Conservation (phyloP, 345 rosid species). For the Linum trigynum region DNA sequence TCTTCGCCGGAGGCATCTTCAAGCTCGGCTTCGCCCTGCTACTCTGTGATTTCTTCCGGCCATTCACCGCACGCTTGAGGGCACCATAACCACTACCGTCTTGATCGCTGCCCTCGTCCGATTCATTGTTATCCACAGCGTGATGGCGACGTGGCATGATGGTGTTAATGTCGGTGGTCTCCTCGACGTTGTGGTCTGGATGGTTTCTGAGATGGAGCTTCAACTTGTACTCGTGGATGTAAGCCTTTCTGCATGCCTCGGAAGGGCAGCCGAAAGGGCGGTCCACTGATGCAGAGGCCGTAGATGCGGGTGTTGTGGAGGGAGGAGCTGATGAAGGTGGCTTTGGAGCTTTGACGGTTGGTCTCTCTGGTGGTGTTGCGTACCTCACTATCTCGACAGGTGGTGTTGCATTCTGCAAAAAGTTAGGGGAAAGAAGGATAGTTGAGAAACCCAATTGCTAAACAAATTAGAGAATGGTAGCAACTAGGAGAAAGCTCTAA, state of each 20-base stretch:
- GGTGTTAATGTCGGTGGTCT: constrained; percentile 27
- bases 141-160: constrained; percentile 31
- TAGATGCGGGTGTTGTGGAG: constrained; percentile 35
- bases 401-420: constrained; percentile 35
- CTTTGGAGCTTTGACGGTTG: constrained; percentile 38
- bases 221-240: constrained; percentile 95
- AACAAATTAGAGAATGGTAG: no score
- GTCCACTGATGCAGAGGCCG: constrained; percentile 59
- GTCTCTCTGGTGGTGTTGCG: constrained; percentile 61
- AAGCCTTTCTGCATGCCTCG: constrained; percentile 85
- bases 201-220: constrained; percentile 95
- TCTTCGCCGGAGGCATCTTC: constrained; percentile 61
- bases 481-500: no score
- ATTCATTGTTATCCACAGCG: constrained; percentile 65
- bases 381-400: constrained; percentile 45
- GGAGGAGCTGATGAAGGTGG: constrained; percentile 45
- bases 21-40: constrained; percentile 51
- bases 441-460: background rate
- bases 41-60: constrained; percentile 25
- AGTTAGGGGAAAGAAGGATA: background rate
- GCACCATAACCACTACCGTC: constrained; percentile 32
- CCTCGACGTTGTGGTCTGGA: constrained; percentile 70
- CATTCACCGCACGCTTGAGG: constrained; percentile 32
- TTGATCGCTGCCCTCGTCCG: constrained; percentile 83
- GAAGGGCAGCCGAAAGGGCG: constrained; percentile 93